Percentiles rank a stretch among this genome's conserved stretches.
Evolutionary conservation across 768 basidiomycete genomes (phyloP).

Genomic region (Flagelloscypha sp.): DNA sequence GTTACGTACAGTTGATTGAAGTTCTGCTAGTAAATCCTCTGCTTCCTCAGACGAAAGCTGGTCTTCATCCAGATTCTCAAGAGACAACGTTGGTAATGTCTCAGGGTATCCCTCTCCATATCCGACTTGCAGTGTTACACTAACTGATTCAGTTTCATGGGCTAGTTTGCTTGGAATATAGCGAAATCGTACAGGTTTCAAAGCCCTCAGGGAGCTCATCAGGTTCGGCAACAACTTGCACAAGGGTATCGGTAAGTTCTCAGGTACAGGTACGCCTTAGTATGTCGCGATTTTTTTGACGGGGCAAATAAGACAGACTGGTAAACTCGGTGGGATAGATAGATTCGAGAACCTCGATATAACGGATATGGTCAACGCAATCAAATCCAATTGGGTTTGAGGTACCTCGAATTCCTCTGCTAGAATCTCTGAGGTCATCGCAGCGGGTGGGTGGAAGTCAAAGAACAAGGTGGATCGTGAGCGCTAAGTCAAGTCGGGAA

Average conservation of each 20-base stretch:
- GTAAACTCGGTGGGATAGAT: conserved; percentile 93
- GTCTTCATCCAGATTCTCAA: conserved; percentile 57
- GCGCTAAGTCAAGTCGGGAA: conserved; percentile 6
- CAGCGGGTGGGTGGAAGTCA: too few species aligned
- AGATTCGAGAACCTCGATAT: conserved; percentile 78
- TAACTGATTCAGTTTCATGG: conserved; percentile 42
- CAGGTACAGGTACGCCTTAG: conserved; percentile 48
- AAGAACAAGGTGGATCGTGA: conserved; percentile 10
- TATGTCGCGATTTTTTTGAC: conserved; percentile 20
- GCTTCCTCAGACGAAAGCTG: conserved; percentile 55
- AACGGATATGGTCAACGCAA: conserved; percentile 8
- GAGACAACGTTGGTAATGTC: conserved; percentile 59
- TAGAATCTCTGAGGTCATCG: conserved; percentile 66
- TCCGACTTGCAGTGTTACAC: conserved; percentile 59
- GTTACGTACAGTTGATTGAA: conserved; percentile 50
- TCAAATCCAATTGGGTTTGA: conserved; percentile 5
- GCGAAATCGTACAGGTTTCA: conserved; percentile 40
- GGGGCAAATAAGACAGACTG: conserved; percentile 53
- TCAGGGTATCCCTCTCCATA: conserved; percentile 86
- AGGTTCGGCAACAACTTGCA: conserved; percentile 82
- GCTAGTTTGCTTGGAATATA: conserved; percentile 9
- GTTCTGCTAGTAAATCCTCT: conserved; percentile 43
- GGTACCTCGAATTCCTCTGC: conserved; percentile 87
- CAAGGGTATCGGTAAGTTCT: conserved; percentile 80
- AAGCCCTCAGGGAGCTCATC: conserved; percentile 63